Evolutionary conservation across 179 eudicot species (phyloP).

Genomic region (Silene vulgaris): DNA sequence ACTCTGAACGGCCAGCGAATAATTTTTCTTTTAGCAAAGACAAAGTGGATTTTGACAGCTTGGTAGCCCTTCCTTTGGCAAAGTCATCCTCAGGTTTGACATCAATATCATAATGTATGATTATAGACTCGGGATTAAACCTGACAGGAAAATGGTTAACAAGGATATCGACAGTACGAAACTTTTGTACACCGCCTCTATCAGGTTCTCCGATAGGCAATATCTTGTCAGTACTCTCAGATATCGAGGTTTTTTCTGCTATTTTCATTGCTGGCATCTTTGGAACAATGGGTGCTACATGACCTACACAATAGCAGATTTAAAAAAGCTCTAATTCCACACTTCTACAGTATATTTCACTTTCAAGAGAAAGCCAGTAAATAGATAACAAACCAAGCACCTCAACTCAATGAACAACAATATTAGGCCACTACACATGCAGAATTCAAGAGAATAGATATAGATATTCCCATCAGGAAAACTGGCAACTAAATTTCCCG

Average conservation of each 20-base stretch:
- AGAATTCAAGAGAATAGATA: not conserved
- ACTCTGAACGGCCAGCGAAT: constrained; percentile 30
- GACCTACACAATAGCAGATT: constrained; percentile 6
- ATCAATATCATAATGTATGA: constrained; percentile 52
- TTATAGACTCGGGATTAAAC: constrained; percentile 34
- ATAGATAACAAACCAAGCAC: not conserved
- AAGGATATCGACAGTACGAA: constrained; percentile 35
- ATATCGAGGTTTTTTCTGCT: constrained; percentile 14
- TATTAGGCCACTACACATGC: not conserved
- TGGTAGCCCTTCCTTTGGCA: constrained; percentile 31
- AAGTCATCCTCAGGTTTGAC: constrained; percentile 34
- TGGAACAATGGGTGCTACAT: constrained; percentile 19
- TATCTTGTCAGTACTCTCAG: constrained; percentile 16
- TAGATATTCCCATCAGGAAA: not conserved
- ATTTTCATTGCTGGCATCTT: constrained; percentile 29
- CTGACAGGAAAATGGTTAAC: constrained; percentile 58
- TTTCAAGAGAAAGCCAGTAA: not conserved
- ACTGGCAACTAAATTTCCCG: not conserved
- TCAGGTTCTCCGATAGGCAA: constrained; percentile 55
- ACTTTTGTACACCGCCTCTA: constrained; percentile 35
- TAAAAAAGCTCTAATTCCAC: constrained; percentile 9
- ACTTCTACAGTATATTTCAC: not conserved
- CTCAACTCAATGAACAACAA: not conserved
- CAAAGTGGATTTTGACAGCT: constrained; percentile 35
- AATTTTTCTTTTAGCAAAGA: constrained; percentile 43